These are phyloP conservation scores for Dictyostelium citrinum DNA, from an alignment of 78 protist genomes.

Conservation along the genomic window DNA sequence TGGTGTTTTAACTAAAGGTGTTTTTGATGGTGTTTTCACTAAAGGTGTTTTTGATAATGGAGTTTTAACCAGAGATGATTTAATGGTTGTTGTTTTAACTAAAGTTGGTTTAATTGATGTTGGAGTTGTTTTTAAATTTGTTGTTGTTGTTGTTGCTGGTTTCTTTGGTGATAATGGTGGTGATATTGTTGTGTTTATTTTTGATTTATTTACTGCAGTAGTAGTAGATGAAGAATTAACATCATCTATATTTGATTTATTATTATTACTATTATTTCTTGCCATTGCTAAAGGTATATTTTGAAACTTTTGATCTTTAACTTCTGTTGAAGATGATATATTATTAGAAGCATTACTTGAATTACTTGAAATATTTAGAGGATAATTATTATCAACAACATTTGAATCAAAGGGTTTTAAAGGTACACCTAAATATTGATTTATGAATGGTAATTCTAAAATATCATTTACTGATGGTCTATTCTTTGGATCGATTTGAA, in stretches of 20 bases:
- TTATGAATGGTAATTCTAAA: constrained; percentile 53
- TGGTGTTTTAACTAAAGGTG: too few species aligned
- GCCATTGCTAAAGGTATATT: constrained; percentile 44
- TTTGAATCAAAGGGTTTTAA: constrained; percentile 9
- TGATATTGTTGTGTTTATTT: background rate
- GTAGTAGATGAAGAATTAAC: background rate
- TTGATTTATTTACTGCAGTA: background rate
- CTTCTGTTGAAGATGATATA: background rate
- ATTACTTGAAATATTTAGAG: background rate
- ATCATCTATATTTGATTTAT: background rate
- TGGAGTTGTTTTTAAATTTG: background rate
- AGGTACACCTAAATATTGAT: constrained; percentile 14
- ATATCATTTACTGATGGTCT: constrained; percentile 84
- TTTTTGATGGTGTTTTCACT: background rate
- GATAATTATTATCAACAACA: background rate
- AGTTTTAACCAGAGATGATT: background rate
- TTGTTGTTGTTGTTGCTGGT: background rate
- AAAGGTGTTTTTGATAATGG: background rate
- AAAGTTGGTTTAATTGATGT: background rate
- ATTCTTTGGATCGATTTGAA: constrained; percentile 73
- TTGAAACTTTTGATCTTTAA: background rate
- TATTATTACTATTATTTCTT: constrained; percentile 2
- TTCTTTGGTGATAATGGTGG: background rate
- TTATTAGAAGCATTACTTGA: background rate
- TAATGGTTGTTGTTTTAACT: background rate